Evolutionary conservation across 2,329 filamentous ascomycete species (phyloP).

Genomic region (Sclerotinia spermophila): DNA sequence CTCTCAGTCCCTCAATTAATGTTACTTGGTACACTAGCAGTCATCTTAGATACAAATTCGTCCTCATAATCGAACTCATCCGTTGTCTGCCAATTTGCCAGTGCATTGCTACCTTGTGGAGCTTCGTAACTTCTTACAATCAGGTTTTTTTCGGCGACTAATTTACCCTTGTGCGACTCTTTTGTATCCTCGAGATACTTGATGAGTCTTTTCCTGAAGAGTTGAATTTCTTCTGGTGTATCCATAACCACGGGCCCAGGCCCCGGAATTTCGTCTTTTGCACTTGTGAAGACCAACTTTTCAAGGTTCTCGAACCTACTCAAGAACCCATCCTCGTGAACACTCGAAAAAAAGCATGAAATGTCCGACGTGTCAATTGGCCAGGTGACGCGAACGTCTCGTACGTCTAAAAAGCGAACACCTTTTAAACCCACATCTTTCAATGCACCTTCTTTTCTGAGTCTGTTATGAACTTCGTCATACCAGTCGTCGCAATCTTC

Average conservation of each 20-base stretch:
- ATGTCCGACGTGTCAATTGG: not conserved
- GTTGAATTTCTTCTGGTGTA: not conserved
- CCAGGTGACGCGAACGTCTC: not conserved
- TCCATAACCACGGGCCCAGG: not conserved
- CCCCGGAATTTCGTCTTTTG: not conserved
- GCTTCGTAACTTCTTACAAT: not conserved
- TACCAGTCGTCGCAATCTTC: not conserved
- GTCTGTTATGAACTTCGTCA: not conserved
- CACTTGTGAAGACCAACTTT: not conserved
- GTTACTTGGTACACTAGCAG: not conserved
- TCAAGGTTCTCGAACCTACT: not conserved
- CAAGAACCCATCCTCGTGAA: not conserved
- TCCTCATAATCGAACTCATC: not conserved
- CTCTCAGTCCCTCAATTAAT: not conserved
- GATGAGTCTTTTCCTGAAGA: not conserved
- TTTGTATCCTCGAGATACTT: not conserved
- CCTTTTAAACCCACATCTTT: not conserved
- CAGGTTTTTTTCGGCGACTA: not conserved
- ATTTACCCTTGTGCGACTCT: not conserved
- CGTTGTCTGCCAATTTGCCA: not conserved
- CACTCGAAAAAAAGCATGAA: not conserved
- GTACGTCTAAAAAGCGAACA: not conserved
- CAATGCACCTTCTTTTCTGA: not conserved
- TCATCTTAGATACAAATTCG: not conserved
- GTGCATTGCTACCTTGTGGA: not conserved